Evolutionary conservation across 768 basidiomycete species (phyloP).

Genomic region (Pleurotus salmoneostramineus): DNA sequence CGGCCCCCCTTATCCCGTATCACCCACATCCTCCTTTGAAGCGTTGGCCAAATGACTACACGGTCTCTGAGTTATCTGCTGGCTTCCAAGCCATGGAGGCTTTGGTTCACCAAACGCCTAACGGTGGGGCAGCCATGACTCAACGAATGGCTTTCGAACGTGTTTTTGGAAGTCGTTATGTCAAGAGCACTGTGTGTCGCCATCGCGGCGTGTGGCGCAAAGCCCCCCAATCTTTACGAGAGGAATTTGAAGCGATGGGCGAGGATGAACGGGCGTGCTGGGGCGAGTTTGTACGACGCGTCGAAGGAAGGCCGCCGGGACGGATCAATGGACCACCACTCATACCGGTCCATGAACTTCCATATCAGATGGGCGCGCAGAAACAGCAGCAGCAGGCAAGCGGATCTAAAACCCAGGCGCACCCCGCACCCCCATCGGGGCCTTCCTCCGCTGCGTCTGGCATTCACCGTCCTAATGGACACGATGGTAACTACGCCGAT

Average conservation of each 20-base stretch:
- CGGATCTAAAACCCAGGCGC: not conserved
- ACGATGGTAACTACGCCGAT: not conserved
- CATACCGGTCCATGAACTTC: constrained; percentile 9
- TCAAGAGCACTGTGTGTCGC: constrained; percentile 71
- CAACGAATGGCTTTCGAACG: constrained; percentile 68
- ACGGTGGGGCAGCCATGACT: constrained; percentile 31
- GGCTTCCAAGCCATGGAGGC: constrained; percentile 51
- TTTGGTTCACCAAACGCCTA: constrained; percentile 30
- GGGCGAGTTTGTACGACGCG: constrained; percentile 64
- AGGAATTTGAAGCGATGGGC: constrained; percentile 52
- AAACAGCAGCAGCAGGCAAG: not conserved
- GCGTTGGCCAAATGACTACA: constrained; percentile 77
- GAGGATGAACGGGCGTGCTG: constrained; percentile 56
- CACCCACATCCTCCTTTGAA: constrained; percentile 64
- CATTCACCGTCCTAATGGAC: not conserved
- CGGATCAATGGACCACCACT: constrained; percentile 2
- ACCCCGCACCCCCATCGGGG: not conserved
- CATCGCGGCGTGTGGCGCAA: constrained; percentile 67
- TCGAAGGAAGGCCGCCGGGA: constrained; percentile 44
- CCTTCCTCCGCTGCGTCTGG: not conserved
- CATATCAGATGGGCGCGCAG: constrained; percentile 2
- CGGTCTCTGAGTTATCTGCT: constrained; percentile 57
- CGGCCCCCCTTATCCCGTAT: constrained; percentile 33
- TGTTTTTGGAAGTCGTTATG: constrained; percentile 67
- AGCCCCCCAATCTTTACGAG: constrained; percentile 42